Base-by-base conservation (phyloP, 1,139 yeast species). In the Pichia sp. region DNA sequence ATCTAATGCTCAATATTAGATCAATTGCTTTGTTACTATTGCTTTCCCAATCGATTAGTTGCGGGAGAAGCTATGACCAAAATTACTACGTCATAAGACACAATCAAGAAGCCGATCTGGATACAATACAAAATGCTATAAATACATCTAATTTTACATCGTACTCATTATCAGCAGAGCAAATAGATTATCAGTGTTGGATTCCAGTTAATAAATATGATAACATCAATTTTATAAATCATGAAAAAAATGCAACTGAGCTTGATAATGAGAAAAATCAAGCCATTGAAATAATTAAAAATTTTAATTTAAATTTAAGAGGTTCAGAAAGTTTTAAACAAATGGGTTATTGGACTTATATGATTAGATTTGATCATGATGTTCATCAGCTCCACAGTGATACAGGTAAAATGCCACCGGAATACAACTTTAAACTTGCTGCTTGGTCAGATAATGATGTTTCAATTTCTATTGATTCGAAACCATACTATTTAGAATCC, bases 261-360 rank as follows among this genome's bases (percentile, higher is more conserved):
- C 18, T 37, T 21, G 46, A 41, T 21, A 10, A 15, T 3, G 50
- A 50, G 21, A 50, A 47, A 31, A 28, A 21, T n/a, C 24, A 32
- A 6, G 54, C 55, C 11, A 50, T 50, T 26, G 35, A 45, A 1
- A 36, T 41, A 8, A 42, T 52, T 11, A 32, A 35, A 10, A n/a
- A 40, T 5, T 50, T 49, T 24, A 49, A 46, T 23, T 11, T 8
- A 2, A 14, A 19, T 6, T 11, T 26, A 13, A 28, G 43, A 29
- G 31, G 15, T 22, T n/a, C n/a, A n/a, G 24, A 15, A 1, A 8
- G 11, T 23, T 8, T 6, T 5, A 18, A 25, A 3, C 35, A 39
- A 14, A 33, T 24, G 13, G 47, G 49, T 3, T 53, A 46, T 35
- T 54, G 58, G 58, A 42, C 42, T 13, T 54, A 54, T 29, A 20